Conservation (phyloP, 371 early-diverging fungal species). For the Vairimorpha apis region DNA sequence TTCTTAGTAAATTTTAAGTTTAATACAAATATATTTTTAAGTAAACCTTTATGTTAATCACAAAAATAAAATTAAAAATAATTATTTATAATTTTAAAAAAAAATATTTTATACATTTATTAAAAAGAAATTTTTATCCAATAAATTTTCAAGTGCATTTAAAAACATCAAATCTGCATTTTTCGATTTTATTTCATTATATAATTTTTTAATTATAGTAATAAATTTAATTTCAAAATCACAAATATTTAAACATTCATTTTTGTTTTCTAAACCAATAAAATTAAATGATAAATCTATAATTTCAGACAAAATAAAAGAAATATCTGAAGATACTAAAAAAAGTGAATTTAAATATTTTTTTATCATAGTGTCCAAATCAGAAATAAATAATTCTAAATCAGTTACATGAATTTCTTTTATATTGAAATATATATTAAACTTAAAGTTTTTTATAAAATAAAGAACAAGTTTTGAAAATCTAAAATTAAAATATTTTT, state of each 20-base stretch:
- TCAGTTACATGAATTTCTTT: not conserved
- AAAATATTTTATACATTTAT: no score
- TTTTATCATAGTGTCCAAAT: slow-evolving; percentile 1
- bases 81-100: no score
- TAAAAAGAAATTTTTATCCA: not conserved
- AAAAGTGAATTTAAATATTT: slow-evolving; percentile 1
- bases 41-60: no score
- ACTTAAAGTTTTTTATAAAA: slow-evolving; percentile 22
- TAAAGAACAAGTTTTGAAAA: slow-evolving; percentile 13
- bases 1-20: no score
- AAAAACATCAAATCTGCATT: not conserved
- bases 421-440: slow-evolving; percentile 7
- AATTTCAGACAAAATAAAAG: not conserved
- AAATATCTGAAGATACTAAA: slow-evolving; percentile 1
- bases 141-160: not conserved
- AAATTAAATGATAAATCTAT: slow-evolving; percentile 13
- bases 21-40: no score
- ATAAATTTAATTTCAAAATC: slow-evolving; percentile 5
- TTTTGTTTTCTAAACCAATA: not conserved
- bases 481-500: slow-evolving; percentile 1
- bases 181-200: not conserved
- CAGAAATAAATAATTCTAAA: not conserved
- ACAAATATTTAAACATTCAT: not conserved
- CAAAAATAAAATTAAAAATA: no score
- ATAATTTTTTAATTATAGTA: not conserved